Base-by-base conservation (phyloP, 768 basidiomycete genomes). In the Stropharia rugosoannulata region DNA sequence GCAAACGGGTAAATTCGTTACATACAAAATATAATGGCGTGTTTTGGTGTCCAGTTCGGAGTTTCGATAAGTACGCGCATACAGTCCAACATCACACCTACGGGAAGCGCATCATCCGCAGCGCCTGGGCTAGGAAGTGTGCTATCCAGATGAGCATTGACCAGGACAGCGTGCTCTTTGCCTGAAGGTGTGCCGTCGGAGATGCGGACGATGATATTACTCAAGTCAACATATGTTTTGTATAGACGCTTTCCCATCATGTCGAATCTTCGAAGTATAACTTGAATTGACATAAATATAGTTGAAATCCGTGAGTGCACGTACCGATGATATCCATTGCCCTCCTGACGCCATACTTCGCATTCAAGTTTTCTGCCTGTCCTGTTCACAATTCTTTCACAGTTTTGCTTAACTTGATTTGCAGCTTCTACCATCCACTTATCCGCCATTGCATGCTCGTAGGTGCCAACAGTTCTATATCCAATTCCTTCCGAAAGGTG, bases 11-110 rank as follows among this genome's bases (percentile, higher is more conserved):
- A 40, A 10, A 37, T 32, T n/a, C 7, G 55, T 25, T 22, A 77
- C 90, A 71, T 62, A 94, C 94, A 70, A 68, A 98, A 94, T 19
- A 98, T 79, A 58, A 93, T 80, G 7, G 92, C 79, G 64, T 92
- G 82, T 36, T 80, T 82, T 1, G 94, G 92, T 8, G 83, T 79
- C 84, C 88, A 87, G 8, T 77, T 78, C 1, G 85, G 80, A 0
- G 86, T 87, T 48, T 77, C 71, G 5, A 89, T 73, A 42, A 96
- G 68, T 0, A 96, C 93, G 1, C 96, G 73, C 47, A 93, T 85
- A 48, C 86, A 83, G 56, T 98, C 96, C 35, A 98, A 75, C 93
- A 97, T 95, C 40, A 96, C 84, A 1, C 92, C 96, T 8, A 95
- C 89, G 5, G 92, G 74, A 6, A 97, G 74, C 1, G 86, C 93